These are phyloP conservation scores for Styphnolobium japonicum DNA, from an alignment of 306 rosid species.

Conservation along the genomic window DNA sequence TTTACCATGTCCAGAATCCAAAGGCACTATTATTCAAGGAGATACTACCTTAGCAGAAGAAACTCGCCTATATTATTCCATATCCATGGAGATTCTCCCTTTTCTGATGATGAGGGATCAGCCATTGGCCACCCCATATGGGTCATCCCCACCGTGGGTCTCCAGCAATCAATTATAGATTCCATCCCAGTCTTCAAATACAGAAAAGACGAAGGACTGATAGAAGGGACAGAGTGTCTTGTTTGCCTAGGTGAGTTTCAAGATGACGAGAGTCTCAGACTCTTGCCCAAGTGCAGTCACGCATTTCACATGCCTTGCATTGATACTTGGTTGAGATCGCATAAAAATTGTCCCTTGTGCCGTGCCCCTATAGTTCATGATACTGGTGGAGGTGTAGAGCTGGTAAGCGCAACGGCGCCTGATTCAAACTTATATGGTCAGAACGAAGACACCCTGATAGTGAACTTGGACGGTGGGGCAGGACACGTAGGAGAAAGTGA, in stretches of 20 bases:
- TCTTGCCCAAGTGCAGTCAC: slow-evolving; percentile 79
- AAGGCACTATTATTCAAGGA: slow-evolving; percentile 12
- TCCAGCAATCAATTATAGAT: slow-evolving; percentile 63
- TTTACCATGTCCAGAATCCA: neutral
- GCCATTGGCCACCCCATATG: slow-evolving; percentile 50
- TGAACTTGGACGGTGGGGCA: slow-evolving; percentile 4
- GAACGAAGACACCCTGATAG: slow-evolving; percentile 20
- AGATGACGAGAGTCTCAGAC: slow-evolving; percentile 57
- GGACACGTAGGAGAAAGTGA: slow-evolving; percentile 24
- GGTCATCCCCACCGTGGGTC: slow-evolving; percentile 61
- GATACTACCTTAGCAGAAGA: slow-evolving; percentile 17
- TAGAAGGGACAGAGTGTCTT: slow-evolving; percentile 73
- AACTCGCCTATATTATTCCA: slow-evolving; percentile 35
- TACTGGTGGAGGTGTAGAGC: slow-evolving; percentile 8
- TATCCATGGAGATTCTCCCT: slow-evolving; percentile 20
- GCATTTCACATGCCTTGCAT: slow-evolving; percentile 47
- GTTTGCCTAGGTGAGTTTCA: slow-evolving; percentile 75
- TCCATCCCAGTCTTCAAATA: slow-evolving; percentile 57
- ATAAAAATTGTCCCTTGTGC: slow-evolving; percentile 40
- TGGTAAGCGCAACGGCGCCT: neutral
- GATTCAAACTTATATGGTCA: slow-evolving; percentile 7
- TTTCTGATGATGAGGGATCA: slow-evolving; percentile 36
- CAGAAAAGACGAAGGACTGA: slow-evolving; percentile 50
- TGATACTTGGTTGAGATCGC: slow-evolving; percentile 44
- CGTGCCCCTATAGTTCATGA: slow-evolving; percentile 45